Conservation (phyloP, 2,329 filamentous ascomycete genomes). For the Knoxdaviesia proteae region DNA sequence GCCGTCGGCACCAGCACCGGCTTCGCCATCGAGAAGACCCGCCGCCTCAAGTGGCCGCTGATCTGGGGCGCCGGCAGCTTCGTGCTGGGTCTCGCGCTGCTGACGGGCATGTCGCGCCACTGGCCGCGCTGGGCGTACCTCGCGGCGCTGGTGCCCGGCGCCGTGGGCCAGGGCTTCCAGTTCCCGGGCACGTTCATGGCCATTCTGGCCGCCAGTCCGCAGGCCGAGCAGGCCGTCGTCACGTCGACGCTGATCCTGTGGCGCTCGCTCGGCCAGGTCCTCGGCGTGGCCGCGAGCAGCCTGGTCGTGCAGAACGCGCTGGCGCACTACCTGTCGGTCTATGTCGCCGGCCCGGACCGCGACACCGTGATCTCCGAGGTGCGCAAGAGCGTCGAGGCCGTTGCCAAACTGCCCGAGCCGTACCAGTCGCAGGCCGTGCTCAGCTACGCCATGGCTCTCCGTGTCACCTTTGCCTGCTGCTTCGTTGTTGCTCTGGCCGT, state of each 20-base stretch:
- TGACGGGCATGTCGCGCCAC: constrained; percentile 26
- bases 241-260: constrained; percentile 52
- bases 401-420: constrained; percentile 20
- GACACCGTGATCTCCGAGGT: constrained; percentile 29
- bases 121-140: constrained; percentile 33
- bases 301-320: constrained; percentile 55
- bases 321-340: constrained; percentile 31
- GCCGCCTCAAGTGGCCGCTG: constrained; percentile 38
- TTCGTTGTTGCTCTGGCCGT: constrained; percentile 25
- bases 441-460: constrained; percentile 31
- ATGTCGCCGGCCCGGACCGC: constrained; percentile 39
- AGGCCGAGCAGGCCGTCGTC: constrained; percentile 44
- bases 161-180: constrained; percentile 40
- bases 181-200: constrained; percentile 45
- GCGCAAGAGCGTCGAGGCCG: constrained; percentile 31
- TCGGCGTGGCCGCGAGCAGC: constrained; percentile 53
- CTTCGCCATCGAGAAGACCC: constrained; percentile 38
- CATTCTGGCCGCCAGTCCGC: constrained; percentile 35
- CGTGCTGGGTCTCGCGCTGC: constrained; percentile 26
- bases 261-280: constrained; percentile 48
- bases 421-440: constrained; percentile 32
- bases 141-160: constrained; percentile 32
- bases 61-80: constrained; percentile 25
- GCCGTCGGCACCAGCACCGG: constrained; percentile 34
- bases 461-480: constrained; percentile 23